Evolutionary conservation across 1,139 yeast species (phyloP).

Genomic region (Sugiyamaella paludigena): DNA sequence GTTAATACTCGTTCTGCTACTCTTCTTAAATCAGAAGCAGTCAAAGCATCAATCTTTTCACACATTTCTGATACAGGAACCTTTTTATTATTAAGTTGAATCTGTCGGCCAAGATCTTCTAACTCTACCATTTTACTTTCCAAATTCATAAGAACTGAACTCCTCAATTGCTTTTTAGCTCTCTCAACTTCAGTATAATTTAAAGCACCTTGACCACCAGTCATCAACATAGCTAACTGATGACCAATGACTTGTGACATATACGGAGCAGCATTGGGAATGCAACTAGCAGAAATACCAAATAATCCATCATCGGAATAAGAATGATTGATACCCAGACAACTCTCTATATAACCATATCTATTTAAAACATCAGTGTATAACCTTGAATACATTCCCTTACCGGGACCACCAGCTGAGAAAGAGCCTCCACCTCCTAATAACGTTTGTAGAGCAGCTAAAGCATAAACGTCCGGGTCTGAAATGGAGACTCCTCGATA

Average conservation of each 20-base stretch:
- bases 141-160: conserved; percentile 88
- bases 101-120: conserved; percentile 94
- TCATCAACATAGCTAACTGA: conserved; percentile 66
- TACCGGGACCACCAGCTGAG: conserved; percentile 99
- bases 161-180: conserved; percentile 87
- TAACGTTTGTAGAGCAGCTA: conserved; percentile 85
- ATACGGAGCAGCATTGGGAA: conserved; percentile 82
- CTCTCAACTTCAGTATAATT: conserved; percentile 61
- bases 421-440: conserved; percentile 99
- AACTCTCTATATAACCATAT: conserved; percentile 87
- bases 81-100: conserved; percentile 76
- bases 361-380: conserved; percentile 90
- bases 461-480: conserved; percentile 84
- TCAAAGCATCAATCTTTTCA: conserved; percentile 62
- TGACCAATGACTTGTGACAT: conserved; percentile 77
- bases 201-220: conserved; percentile 58
- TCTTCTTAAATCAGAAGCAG: conserved; percentile 62
- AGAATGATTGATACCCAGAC: conserved; percentile 85
- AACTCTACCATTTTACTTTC: conserved; percentile 89
- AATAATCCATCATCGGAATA: conserved; percentile 88
- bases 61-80: conserved; percentile 87
- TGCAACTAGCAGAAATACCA: conserved; percentile 82
- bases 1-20: conserved; percentile 79
- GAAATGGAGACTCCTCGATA: conserved; percentile 85
- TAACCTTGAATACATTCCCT: conserved; percentile 95